Evolutionary conservation across 2,329 filamentous ascomycete species (phyloP), one percentile per base, ranked within the genome.

Genomic region (Teratosphaeriaceae sp.): DNA sequence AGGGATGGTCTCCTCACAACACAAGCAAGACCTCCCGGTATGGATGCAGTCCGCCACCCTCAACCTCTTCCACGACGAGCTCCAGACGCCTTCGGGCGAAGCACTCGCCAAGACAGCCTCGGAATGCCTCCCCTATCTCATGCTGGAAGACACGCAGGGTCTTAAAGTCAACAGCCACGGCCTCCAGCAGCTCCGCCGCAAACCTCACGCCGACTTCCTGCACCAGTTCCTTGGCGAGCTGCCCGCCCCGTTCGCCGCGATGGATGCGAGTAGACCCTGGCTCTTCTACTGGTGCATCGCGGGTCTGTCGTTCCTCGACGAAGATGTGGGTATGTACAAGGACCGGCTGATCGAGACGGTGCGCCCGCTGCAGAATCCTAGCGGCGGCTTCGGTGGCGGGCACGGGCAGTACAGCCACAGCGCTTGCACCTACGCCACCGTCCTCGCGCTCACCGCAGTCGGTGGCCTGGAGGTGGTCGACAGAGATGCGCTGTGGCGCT

Each of bases 211-310:
- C 46, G 65, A 61, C 24, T 89, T 87, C 59, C 66, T 89, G 38
- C 70, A 71, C 44, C 65, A 70, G 41, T 68, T 68, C 9, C 57
- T 81, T 31, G 68, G 68, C 33, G 71, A 70, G 38, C 79, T 94
- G 47, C 87, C 90, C 0, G 68, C 76, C 6, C 71, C 70, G 3
- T 95, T 84, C 65, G 80, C 83, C 40, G 75, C 74, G 38, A 78
- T 88, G 53, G 92, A 98, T 70, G 84, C 92, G 23, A 89, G 85
- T 60, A 75, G 90, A 43, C 89, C 92, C 8, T 98, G 92, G 92
- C 78, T 95, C 58, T 75, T 95, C 51, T 97, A 96, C 69, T 98
- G 92, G 92, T 85, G 79, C 41, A 71, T 97, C 42, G 79, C 82
- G 24, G 88, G 79, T 2, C 71, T 98, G 51, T 72, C 76, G 20